These are phyloP conservation scores for Sarcodon aspratus DNA, from an alignment of 768 basidiomycete species.

Conservation along the genomic window DNA sequence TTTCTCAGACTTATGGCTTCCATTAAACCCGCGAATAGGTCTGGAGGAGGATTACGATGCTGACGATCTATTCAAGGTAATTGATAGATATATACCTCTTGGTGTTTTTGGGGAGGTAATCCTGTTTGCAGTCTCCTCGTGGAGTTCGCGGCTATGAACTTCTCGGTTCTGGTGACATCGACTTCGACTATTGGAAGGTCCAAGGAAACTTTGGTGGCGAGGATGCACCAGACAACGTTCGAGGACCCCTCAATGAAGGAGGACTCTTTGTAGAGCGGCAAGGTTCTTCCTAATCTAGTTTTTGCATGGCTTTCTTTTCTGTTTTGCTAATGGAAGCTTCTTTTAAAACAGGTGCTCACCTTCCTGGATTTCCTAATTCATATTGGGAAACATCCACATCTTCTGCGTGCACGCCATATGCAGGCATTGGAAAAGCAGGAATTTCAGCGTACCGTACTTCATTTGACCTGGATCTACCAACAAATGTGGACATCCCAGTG, in stretches of 20 bases:
- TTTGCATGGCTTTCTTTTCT: background rate
- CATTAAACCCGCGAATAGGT: background rate
- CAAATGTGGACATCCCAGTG: conserved; percentile 12
- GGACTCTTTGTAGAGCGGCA: conserved; percentile 16
- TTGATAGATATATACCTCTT: background rate
- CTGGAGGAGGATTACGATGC: conserved; percentile 14
- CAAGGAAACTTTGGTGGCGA: conserved; percentile 16
- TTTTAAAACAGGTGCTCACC: conserved; percentile 10
- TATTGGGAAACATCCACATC: conserved; percentile 2
- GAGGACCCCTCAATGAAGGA: conserved; percentile 20
- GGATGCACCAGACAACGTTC: conserved; percentile 16
- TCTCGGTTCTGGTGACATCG: conserved; percentile 8
- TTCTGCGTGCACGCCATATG: conserved; percentile 7
- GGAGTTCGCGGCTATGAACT: conserved; percentile 17
- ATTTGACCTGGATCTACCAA: conserved; percentile 15
- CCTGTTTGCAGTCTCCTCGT: conserved; percentile 11
- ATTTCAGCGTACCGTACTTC: conserved; percentile 17
- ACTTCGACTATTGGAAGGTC: conserved; percentile 15
- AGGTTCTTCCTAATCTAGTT: conserved; percentile 3
- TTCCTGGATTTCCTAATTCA: conserved; percentile 12
- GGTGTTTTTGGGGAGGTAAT: background rate
- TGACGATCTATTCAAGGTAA: conserved; percentile 10
- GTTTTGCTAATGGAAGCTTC: background rate
- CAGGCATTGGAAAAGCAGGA: conserved; percentile 10
- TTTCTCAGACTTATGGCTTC: background rate